A percentile compares a stretch with the other conserved stretches of the same genome.
phyloP scores from a whole-genome alignment of 257 asterid species.

The Anisodus tanguticus region DNA sequence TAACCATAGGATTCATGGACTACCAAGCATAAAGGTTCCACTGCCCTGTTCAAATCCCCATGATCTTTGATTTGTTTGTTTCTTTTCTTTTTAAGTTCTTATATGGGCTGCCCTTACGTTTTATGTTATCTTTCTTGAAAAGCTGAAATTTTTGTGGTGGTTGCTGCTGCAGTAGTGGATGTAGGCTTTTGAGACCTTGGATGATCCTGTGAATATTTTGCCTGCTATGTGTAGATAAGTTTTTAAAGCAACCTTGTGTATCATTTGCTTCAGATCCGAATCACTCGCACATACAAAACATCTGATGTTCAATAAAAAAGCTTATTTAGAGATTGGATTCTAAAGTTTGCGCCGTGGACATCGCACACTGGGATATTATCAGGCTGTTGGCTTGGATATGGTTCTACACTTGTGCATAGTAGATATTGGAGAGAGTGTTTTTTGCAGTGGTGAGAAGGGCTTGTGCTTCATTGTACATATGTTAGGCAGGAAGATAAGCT shows the following conservation, averaged over 20 bases:
- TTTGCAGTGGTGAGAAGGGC: constrained; percentile 2
- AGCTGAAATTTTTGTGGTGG: not conserved
- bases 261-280: constrained; percentile 72
- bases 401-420: constrained; percentile 20
- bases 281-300: constrained; percentile 65
- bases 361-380: constrained; percentile 1
- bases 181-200: not conserved
- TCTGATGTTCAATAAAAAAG: constrained; percentile 41
- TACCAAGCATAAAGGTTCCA: not conserved
- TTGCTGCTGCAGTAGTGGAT: not conserved
- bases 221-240: not conserved
- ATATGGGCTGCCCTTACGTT: not conserved
- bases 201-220: not conserved
- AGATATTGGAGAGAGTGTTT: not conserved
- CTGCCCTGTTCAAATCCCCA: constrained; percentile 7
- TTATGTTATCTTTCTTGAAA: not conserved
- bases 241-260: not conserved
- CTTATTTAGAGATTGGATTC: constrained; percentile 8
- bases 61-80: not conserved
- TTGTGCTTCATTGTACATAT: constrained; percentile 25
- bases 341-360: not conserved
- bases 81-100: not conserved
- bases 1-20: not conserved
- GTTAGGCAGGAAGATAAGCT: not conserved
- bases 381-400: not conserved